phyloP scores from a whole-genome alignment of 345 rosid genomes.

The Litchi chinensis region DNA sequence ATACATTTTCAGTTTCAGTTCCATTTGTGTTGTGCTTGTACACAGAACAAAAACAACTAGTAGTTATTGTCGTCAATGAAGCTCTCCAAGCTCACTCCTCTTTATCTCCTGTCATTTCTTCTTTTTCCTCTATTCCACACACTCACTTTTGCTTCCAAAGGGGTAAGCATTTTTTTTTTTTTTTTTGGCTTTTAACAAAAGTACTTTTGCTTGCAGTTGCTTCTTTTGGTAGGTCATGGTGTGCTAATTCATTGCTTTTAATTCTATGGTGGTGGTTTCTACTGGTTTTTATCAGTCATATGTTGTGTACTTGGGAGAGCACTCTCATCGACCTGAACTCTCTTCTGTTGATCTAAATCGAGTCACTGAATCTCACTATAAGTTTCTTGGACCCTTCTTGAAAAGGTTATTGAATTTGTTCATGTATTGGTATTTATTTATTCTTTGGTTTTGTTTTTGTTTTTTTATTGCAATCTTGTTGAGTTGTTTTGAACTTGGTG shows the following conservation, averaged over 20 bases:
- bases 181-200: neutral
- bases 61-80: conserved; percentile 22
- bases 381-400: conserved; percentile 67
- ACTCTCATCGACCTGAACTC: conserved; percentile 48
- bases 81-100: conserved; percentile 13
- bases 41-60: conserved; percentile 12
- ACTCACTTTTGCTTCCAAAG: conserved; percentile 46
- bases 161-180: conserved; percentile 36
- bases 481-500: neutral
- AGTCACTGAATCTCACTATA: conserved; percentile 55
- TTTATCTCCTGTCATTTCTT: conserved; percentile 31
- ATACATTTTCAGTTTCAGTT: no score
- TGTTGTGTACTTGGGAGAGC: conserved; percentile 83
- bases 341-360: conserved; percentile 38
- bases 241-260: neutral
- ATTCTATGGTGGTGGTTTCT: neutral
- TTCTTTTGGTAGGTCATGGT: neutral
- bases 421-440: no score
- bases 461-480: neutral
- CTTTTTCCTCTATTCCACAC: conserved; percentile 22
- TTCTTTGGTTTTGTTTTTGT: neutral
- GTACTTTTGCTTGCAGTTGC: neutral
- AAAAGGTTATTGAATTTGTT: conserved; percentile 50
- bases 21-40: neutral
- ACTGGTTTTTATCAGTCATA: conserved; percentile 38